Evolutionary conservation across 805 yeast species (phyloP).

Genomic region (Zygosaccharomyces bisporus): DNA sequence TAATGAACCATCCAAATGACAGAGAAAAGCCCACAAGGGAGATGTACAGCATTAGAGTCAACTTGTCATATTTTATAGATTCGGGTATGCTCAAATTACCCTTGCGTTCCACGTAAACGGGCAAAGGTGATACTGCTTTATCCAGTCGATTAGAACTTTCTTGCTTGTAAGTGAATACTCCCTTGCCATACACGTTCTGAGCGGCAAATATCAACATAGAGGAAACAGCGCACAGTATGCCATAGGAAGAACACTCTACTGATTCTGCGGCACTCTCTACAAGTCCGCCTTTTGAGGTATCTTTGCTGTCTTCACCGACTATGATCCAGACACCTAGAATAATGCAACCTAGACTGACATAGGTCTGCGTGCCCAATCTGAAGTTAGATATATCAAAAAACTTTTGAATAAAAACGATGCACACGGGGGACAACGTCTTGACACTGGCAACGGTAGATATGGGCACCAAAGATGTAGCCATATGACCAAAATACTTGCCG

Average conservation of each 20-base stretch:
- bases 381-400: conserved; percentile 28
- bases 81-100: not conserved
- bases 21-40: conserved; percentile 66
- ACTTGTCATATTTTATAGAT: conserved; percentile 60
- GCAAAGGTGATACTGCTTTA: conserved; percentile 21
- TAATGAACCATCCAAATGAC: conserved; percentile 70
- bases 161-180: conserved; percentile 54
- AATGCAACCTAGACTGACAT: conserved; percentile 26
- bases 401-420: conserved; percentile 56
- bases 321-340: conserved; percentile 34
- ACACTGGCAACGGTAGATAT: conserved; percentile 68
- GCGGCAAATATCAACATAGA: conserved; percentile 75
- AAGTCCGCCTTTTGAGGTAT: not conserved
- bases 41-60: conserved; percentile 77
- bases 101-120: conserved; percentile 15
- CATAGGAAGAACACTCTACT: conserved; percentile 36
- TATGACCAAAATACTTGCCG: conserved; percentile 59
- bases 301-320: conserved; percentile 24
- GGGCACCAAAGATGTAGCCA: conserved; percentile 62
- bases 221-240: conserved; percentile 62
- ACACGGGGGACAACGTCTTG: conserved; percentile 62
- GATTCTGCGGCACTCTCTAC: conserved; percentile 2
- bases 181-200: conserved; percentile 84
- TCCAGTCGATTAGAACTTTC: not conserved
- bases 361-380: conserved; percentile 12